Percentiles rank a stretch among this genome's conserved stretches.
These are phyloP conservation scores for Anthostomella pinea DNA, from an alignment of 2,329 filamentous ascomycete genomes.

Conservation along the genomic window DNA sequence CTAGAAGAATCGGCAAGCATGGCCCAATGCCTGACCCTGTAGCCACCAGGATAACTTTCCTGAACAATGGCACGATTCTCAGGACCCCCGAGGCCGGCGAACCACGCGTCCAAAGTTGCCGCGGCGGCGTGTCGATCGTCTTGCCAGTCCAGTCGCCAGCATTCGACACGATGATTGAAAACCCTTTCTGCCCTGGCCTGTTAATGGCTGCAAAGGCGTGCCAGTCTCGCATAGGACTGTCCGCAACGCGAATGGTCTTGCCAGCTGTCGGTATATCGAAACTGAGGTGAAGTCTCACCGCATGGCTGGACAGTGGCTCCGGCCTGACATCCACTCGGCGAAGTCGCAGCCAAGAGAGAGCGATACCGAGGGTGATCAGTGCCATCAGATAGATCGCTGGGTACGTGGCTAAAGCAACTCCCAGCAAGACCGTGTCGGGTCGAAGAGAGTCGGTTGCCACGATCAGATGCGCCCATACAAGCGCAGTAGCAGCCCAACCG, in stretches of 20 bases:
- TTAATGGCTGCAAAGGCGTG: constrained; percentile 74
- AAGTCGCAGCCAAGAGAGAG: constrained; percentile 71
- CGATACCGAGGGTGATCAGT: constrained; percentile 60
- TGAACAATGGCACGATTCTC: constrained; percentile 64
- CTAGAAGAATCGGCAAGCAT: constrained; percentile 16
- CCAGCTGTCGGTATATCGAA: constrained; percentile 58
- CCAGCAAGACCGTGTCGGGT: constrained; percentile 28
- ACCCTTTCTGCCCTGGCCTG: constrained; percentile 44
- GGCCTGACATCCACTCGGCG: constrained; percentile 64
- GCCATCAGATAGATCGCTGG: constrained; percentile 65
- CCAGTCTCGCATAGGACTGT: constrained; percentile 65
- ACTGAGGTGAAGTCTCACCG: constrained; percentile 66
- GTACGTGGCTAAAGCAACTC: constrained; percentile 35
- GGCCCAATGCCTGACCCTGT: constrained; percentile 75
- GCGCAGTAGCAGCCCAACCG: constrained; percentile 64
- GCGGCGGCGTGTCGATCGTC: constrained; percentile 60
- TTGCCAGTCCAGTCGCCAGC: constrained; percentile 72
- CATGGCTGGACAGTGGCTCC: constrained; percentile 69
- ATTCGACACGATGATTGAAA: constrained; percentile 68
- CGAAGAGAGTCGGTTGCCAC: constrained; percentile 47
- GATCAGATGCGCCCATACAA: constrained; percentile 65
- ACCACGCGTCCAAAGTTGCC: constrained; percentile 64
- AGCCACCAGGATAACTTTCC: constrained; percentile 62
- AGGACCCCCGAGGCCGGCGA: constrained; percentile 66
- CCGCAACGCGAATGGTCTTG: constrained; percentile 58